Evolutionary conservation across 192 early-diverging fungal species (phyloP), one percentile per base, ranked within the genome.

Genomic region (Backusella tarrabulga): DNA sequence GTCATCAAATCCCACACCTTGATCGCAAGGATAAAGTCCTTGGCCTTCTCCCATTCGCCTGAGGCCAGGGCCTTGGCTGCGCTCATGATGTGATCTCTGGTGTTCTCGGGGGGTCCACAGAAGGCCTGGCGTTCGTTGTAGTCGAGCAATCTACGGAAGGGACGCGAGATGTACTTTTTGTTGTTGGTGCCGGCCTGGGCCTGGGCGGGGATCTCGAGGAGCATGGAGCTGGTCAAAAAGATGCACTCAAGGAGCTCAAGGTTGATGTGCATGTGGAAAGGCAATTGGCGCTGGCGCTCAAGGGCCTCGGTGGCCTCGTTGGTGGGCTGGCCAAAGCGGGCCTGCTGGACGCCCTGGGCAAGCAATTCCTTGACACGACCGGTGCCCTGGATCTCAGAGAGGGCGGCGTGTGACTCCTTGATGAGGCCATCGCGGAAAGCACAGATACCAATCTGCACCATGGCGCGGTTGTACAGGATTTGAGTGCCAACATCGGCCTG

Each of bases 211-310:
- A 99, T 95, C 86, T 99, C 98, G n/a, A 99, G 86, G 56, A 99
- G 86, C 96, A 99, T 97, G 26, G 95, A 95, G 81, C 92, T 94
- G 12, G 94, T 95, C 84, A 98, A 85, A 86, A 97, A 98, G 34
- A 96, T 93, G 81, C 95, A 98, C 89, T 99, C 98, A 56, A 99
- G 85, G 21, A 99, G 90, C 86, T 99, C 98, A 68, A 99, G 85
- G 88, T 99, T 99, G 85, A 99, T 97, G 87, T 97, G 97, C 94
- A 99, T 97, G 87, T 99, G 98, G 94, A 98, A 98, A 26, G 98
- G 98, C 78, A 99, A 86, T 88, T 98, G 97, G 74, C 98, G 89
- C 86, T 93, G 94, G 80, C 95, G 94, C 84, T 98, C 96, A 23
- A 97, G 87, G 78, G 93, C 89, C 85, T 98, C 98, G 1, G 34